These are phyloP conservation scores for Solanum pinnatisectum DNA, from an alignment of 257 asterid genomes.

Conservation along the genomic window DNA sequence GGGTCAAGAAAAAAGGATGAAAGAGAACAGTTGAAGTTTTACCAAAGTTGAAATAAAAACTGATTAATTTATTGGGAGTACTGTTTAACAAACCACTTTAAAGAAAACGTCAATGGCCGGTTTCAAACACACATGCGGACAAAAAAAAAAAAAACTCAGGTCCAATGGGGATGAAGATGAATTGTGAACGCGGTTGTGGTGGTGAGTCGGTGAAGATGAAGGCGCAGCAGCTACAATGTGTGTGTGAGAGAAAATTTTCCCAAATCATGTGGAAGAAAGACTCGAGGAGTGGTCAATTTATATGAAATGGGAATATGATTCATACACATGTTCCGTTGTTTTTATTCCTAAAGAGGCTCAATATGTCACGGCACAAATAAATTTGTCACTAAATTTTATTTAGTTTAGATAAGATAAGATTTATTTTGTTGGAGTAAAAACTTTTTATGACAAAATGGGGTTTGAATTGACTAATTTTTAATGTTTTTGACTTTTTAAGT, in stretches of 20 bases:
- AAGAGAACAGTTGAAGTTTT: background rate
- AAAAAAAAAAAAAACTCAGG: background rate
- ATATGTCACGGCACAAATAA: fast-evolving
- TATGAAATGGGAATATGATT: background rate
- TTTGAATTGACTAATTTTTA: too few species aligned
- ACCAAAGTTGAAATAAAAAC: background rate
- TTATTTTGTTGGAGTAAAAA: too few species aligned
- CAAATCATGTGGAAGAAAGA: background rate
- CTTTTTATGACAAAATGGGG: background rate
- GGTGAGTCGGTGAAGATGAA: background rate
- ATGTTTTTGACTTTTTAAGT: fast-evolving
- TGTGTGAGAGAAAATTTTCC: background rate
- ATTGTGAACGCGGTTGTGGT: background rate
- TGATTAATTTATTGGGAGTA: background rate
- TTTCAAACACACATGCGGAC: background rate
- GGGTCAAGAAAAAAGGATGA: slow-evolving; percentile 8
- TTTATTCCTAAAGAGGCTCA: background rate
- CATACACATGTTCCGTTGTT: background rate
- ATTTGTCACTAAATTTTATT: background rate
- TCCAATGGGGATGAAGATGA: background rate
- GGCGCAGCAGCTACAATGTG: background rate
- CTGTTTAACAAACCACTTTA: background rate
- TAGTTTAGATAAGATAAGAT: background rate
- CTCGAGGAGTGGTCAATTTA: background rate
- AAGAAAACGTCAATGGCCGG: background rate